A percentile compares a stretch with the other conserved stretches of the same genome.
phyloP scores from a whole-genome alignment of 805 yeast genomes.

The Torulaspora indica region DNA sequence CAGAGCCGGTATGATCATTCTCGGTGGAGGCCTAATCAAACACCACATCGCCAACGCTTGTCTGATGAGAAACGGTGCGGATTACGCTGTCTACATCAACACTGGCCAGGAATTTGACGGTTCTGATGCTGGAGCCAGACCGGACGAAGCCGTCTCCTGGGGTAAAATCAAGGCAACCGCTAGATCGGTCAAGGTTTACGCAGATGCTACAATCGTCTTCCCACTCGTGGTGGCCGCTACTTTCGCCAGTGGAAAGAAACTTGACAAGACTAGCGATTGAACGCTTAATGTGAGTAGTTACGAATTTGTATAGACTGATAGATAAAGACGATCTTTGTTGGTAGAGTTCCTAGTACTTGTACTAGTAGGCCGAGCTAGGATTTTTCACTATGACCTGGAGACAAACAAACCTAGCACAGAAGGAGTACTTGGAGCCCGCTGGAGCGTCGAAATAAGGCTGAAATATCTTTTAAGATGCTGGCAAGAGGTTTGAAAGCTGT shows the following conservation, averaged over 20 bases:
- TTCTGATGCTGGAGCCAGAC: conserved; percentile 98
- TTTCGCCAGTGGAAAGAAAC: conserved; percentile 57
- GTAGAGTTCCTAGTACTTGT: background rate
- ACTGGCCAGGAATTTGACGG: conserved; percentile 99
- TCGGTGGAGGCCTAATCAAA: conserved; percentile 95
- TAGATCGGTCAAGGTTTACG: conserved; percentile 81
- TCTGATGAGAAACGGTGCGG: conserved; percentile 99
- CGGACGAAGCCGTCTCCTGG: conserved; percentile 98
- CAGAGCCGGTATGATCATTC: conserved; percentile 89
- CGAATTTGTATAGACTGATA: conserved; percentile 2
- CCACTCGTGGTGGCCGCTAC: conserved; percentile 98
- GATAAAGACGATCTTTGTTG: background rate
- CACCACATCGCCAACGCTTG: conserved; percentile 98
- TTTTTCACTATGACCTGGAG: background rate
- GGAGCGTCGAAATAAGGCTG: background rate
- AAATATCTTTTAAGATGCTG: conserved; percentile 1
- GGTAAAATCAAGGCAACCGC: conserved; percentile 98
- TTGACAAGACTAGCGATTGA: conserved; percentile 12
- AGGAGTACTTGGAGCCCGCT: background rate
- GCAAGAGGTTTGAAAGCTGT: background rate
- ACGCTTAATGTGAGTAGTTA: conserved; percentile 10
- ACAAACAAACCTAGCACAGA: background rate
- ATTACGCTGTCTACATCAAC: conserved; percentile 92
- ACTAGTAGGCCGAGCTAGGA: background rate
- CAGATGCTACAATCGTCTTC: conserved; percentile 91